phyloP scores from a whole-genome alignment of 345 rosid species.

The Aurinia saxatilis region DNA sequence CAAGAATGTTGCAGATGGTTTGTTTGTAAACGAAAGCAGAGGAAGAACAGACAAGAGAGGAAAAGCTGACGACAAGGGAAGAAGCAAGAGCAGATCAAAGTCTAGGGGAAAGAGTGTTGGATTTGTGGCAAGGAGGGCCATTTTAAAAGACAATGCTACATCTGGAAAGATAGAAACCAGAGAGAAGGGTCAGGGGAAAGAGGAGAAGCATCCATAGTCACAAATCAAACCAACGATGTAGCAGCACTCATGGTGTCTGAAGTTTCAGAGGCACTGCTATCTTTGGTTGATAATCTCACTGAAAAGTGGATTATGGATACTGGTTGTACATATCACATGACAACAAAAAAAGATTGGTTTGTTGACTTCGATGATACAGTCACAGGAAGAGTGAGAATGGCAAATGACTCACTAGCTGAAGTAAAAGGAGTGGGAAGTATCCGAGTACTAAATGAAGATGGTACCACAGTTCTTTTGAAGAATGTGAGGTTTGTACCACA shows the following conservation, averaged over 20 bases:
- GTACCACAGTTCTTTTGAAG: not conserved
- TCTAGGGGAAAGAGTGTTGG: not conserved
- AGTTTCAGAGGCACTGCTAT: too few relatives aligned
- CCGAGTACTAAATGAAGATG: not conserved
- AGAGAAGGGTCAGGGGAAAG: not conserved
- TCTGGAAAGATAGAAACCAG: not conserved
- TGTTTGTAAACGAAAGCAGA: too few relatives aligned
- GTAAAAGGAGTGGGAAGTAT: not conserved
- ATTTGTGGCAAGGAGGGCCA: not conserved
- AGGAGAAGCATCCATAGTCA: too few relatives aligned
- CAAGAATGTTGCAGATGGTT: too few relatives aligned
- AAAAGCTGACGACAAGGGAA: too few relatives aligned
- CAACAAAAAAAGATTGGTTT: not conserved
- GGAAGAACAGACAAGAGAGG: too few relatives aligned
- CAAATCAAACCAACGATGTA: too few relatives aligned
- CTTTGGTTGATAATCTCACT: too few relatives aligned
- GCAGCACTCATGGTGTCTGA: too few relatives aligned
- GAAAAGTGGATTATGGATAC: not conserved
- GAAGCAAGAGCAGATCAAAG: not conserved
- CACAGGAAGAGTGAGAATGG: not conserved
- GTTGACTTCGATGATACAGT: not conserved
- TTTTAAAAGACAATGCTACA: not conserved
- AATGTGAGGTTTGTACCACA: not conserved
- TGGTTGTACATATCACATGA: not conserved
- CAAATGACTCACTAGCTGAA: not conserved